A percentile compares a stretch with the other conserved stretches of the same genome.
Conservation (phyloP, 139 green algal genomes). For the Klebsormidium nitens region DNA sequence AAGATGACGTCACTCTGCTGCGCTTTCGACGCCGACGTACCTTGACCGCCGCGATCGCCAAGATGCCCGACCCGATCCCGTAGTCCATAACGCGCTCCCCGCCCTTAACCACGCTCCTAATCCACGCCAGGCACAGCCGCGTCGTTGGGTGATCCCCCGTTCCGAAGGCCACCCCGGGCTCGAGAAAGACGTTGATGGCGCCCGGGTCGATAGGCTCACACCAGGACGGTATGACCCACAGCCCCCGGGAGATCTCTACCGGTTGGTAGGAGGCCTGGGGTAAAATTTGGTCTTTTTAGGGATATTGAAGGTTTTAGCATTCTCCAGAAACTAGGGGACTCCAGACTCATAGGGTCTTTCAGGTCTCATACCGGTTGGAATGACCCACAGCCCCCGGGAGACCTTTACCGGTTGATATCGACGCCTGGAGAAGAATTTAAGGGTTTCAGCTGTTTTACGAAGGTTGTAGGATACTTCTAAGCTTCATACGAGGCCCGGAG, state of each 20-base stretch:
- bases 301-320: too few relatives aligned
- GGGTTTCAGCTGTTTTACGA: too few relatives aligned
- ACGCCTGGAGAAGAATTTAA: too few relatives aligned
- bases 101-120: constrained; percentile 8
- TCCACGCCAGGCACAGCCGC: constrained; percentile 67
- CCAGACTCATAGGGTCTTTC: too few relatives aligned
- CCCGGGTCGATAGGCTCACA: constrained; percentile 33
- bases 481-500: too few relatives aligned
- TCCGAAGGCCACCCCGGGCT: constrained; percentile 81
- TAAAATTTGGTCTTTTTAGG: too few relatives aligned
- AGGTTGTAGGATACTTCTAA: too few relatives aligned
- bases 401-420: too few relatives aligned
- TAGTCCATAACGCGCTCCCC: constrained; percentile 64
- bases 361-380: too few relatives aligned
- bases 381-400: too few relatives aligned
- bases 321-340: too few relatives aligned
- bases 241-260: constrained; percentile 21
- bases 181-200: constrained; percentile 62
- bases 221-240: constrained; percentile 63
- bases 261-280: constrained; percentile 42
- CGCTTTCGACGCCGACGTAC: constrained; percentile 4
- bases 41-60: constrained; percentile 64
- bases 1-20: too few relatives aligned
- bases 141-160: constrained; percentile 89
- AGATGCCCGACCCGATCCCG: constrained; percentile 70